Conservation (phyloP, 306 rosid genomes). For the Prunus salicina region DNA sequence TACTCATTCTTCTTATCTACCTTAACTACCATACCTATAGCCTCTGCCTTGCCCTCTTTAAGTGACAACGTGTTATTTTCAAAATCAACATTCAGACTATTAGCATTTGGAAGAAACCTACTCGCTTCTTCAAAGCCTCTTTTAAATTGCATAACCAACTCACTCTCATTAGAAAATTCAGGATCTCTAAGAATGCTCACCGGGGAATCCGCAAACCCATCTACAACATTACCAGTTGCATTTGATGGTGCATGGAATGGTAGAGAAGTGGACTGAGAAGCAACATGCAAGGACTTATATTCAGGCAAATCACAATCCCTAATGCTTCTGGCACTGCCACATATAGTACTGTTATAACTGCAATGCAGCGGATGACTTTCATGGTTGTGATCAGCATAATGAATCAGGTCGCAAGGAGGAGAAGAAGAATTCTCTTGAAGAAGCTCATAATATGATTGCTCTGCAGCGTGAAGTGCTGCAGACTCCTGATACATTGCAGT, state of each 20-base stretch:
- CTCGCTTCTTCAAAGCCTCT: slow-evolving; percentile 39
- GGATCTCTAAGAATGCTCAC: slow-evolving; percentile 14
- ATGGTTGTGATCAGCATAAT: slow-evolving; percentile 19
- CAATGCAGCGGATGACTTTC: background rate
- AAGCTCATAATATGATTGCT: slow-evolving; percentile 31
- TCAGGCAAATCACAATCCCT: slow-evolving; percentile 13
- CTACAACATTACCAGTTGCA: slow-evolving; percentile 17
- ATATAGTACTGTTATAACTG: slow-evolving; percentile 2
- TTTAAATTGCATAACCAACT: slow-evolving; percentile 29
- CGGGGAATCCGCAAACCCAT: slow-evolving; percentile 32
- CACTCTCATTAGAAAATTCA: slow-evolving; percentile 20
- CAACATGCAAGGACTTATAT: slow-evolving; percentile 2
- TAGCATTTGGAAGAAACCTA: slow-evolving; percentile 34
- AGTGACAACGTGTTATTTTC: slow-evolving; percentile 11
- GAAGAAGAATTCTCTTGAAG: slow-evolving; percentile 15
- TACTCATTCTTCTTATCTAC: slow-evolving; percentile 18
- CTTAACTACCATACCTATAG: slow-evolving; percentile 11
- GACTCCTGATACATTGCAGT: slow-evolving; percentile 39
- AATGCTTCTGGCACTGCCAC: background rate
- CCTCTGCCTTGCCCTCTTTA: slow-evolving; percentile 23
- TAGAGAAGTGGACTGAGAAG: slow-evolving; percentile 19
- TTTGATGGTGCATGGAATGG: slow-evolving; percentile 20
- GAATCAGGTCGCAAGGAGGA: background rate
- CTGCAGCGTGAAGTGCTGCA: slow-evolving; percentile 31
- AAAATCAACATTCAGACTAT: slow-evolving; percentile 9